Conservation (phyloP, 805 yeast species). For the Naumovozyma dairenensis region DNA sequence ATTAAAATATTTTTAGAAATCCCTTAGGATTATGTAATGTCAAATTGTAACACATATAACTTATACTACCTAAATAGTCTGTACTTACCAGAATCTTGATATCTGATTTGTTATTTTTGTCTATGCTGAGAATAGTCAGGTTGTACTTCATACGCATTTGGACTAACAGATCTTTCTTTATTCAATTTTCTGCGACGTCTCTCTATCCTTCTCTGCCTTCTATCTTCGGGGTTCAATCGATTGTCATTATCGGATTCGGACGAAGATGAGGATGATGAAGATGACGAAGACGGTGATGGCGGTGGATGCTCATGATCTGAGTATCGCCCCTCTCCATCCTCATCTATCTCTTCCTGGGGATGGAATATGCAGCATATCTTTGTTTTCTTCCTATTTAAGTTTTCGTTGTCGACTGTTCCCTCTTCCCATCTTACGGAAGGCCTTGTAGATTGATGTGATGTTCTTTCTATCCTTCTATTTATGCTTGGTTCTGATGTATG, state of each 20-base stretch:
- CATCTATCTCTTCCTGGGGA: slow-evolving; percentile 58
- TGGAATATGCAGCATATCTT: slow-evolving; percentile 86
- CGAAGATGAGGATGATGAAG: slow-evolving; percentile 16
- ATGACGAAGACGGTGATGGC: slow-evolving; percentile 4
- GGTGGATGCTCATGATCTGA: slow-evolving; percentile 12
- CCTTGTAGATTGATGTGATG: slow-evolving; percentile 15
- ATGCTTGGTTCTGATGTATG: slow-evolving; percentile 11
- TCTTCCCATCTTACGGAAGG: slow-evolving; percentile 73
- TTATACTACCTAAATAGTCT: too few relatives aligned
- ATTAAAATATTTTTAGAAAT: too few relatives aligned
- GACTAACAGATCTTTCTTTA: slow-evolving; percentile 32
- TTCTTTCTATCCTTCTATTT: slow-evolving; percentile 1
- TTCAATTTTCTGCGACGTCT: slow-evolving; percentile 26
- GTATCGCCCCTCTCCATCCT: slow-evolving; percentile 28
- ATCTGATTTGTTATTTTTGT: too few relatives aligned
- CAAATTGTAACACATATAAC: too few relatives aligned
- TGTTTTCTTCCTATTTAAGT: slow-evolving; percentile 78
- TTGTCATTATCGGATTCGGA: slow-evolving; percentile 29
- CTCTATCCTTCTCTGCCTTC: slow-evolving; percentile 27
- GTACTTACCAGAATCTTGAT: too few relatives aligned
- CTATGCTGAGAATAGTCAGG: slow-evolving; percentile 44
- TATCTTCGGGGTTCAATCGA: slow-evolving; percentile 25
- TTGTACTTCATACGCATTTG: slow-evolving; percentile 84
- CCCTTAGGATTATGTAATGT: too few relatives aligned
- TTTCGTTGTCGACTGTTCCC: slow-evolving; percentile 82